Evolutionary conservation across 2,329 filamentous ascomycete species (phyloP).

Genomic region (Hypoxylon sp.): DNA sequence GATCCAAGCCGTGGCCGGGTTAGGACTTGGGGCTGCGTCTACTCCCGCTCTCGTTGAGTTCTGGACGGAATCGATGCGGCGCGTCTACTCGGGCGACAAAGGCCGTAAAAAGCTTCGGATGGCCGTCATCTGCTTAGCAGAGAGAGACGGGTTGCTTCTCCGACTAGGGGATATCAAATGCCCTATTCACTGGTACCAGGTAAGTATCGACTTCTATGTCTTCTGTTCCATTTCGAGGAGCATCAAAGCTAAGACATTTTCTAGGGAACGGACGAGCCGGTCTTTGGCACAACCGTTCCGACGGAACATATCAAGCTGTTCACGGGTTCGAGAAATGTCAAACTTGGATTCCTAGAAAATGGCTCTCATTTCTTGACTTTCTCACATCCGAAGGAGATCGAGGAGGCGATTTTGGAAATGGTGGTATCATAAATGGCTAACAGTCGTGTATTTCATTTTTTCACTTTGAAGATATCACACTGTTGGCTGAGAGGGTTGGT

Average conservation of each 20-base stretch:
- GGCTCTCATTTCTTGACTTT: conserved; percentile 66
- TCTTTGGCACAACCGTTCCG: conserved; percentile 59
- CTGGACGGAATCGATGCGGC: conserved; percentile 63
- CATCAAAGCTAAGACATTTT: conserved; percentile 27
- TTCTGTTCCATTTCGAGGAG: neutral
- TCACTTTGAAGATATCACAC: neutral
- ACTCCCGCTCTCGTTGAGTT: conserved; percentile 58
- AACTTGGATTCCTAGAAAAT: conserved; percentile 60
- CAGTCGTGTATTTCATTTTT: neutral
- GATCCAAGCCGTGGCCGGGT: conserved; percentile 60
- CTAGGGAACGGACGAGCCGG: conserved; percentile 63
- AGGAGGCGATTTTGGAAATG: conserved; percentile 57
- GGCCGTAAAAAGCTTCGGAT: conserved; percentile 65
- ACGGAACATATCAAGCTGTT: conserved; percentile 67
- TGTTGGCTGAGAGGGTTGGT: neutral
- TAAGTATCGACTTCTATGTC: conserved; percentile 48
- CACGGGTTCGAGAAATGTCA: conserved; percentile 61
- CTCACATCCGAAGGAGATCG: conserved; percentile 63
- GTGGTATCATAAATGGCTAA: conserved; percentile 1
- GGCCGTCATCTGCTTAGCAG: conserved; percentile 61
- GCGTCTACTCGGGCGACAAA: conserved; percentile 65
- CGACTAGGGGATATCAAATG: conserved; percentile 64
- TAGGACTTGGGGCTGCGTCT: conserved; percentile 63
- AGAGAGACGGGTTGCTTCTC: conserved; percentile 64
- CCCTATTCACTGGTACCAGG: conserved; percentile 68